phyloP scores from a whole-genome alignment of 1,284 basidiomycete genomes.

The Puccinia sorghi region DNA sequence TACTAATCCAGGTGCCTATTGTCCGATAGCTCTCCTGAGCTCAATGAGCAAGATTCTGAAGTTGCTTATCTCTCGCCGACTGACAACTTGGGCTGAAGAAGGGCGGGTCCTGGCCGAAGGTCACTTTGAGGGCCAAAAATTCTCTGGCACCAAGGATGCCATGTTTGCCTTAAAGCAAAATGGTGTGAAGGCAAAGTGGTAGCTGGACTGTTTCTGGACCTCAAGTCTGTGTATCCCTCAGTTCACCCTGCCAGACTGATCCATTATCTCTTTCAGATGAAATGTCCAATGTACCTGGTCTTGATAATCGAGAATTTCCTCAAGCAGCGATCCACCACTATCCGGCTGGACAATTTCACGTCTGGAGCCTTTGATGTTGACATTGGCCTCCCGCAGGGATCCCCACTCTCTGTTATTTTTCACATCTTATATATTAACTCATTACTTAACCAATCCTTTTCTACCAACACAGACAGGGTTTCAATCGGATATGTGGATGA shows the following conservation, averaged over 20 bases:
- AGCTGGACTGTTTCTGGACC: background rate
- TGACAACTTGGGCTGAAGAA: background rate
- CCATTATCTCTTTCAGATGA: background rate
- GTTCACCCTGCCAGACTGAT: no score
- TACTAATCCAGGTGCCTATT: background rate
- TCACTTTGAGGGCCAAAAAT: background rate
- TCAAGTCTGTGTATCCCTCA: no score
- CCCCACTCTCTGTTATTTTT: background rate
- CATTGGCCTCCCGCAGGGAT: background rate
- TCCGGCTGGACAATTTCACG: background rate
- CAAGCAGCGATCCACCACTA: background rate
- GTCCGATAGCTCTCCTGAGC: background rate
- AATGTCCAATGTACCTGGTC: no score
- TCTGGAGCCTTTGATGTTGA: background rate
- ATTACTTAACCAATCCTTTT: background rate
- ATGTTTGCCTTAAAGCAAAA: background rate
- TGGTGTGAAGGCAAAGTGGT: no score
- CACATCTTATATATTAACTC: conserved; percentile 10
- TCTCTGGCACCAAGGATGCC: background rate
- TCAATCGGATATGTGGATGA: background rate
- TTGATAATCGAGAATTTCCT: no score
- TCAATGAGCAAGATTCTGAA: background rate
- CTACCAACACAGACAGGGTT: background rate
- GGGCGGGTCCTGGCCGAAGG: background rate
- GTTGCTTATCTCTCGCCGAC: background rate